A percentile compares a stretch with the other conserved stretches of the same genome.
Evolutionary conservation across 2,329 filamentous ascomycete genomes (phyloP).

Genomic region (Coniochaeta sp.): DNA sequence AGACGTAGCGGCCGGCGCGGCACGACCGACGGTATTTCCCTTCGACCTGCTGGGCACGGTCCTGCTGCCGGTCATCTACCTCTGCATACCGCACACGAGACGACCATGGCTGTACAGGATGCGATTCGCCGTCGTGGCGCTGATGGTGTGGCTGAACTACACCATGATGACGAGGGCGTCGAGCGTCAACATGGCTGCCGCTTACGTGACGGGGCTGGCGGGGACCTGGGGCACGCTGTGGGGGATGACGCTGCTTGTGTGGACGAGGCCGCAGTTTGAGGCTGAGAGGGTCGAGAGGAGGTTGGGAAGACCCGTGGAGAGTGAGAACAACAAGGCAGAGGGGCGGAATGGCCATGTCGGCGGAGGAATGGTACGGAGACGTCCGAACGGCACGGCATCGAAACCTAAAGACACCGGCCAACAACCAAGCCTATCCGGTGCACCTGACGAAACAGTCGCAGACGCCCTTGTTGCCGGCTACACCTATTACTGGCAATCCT

Average conservation of each 20-base stretch:
- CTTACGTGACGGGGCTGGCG: slow-evolving; percentile 44
- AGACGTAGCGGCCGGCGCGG: slow-evolving; percentile 14
- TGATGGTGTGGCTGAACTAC: slow-evolving; percentile 35
- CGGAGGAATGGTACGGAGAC: neutral
- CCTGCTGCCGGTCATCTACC: slow-evolving; percentile 45
- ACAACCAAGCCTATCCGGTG: neutral
- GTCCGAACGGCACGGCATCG: neutral
- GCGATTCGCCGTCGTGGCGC: slow-evolving; percentile 41
- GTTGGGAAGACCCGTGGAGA: slow-evolving; percentile 11
- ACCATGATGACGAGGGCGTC: slow-evolving; percentile 33
- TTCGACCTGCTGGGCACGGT: slow-evolving; percentile 40
- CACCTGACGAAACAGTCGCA: slow-evolving; percentile 19
- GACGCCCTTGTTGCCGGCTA: slow-evolving; percentile 19
- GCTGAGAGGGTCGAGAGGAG: slow-evolving; percentile 41
- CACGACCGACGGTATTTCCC: slow-evolving; percentile 44
- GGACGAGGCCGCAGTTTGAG: slow-evolving; percentile 49
- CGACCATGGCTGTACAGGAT: slow-evolving; percentile 43
- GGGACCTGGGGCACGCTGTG: slow-evolving; percentile 44
- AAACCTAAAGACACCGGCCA: neutral
- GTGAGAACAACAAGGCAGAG: neutral
- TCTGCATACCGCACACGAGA: slow-evolving; percentile 46
- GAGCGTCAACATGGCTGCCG: slow-evolving; percentile 43
- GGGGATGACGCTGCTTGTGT: slow-evolving; percentile 42
- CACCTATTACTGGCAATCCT: slow-evolving; percentile 55
- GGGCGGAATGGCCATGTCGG: slow-evolving; percentile 2